These are phyloP conservation scores for Logfia minima DNA, from an alignment of 129 eudicot species.

Conservation along the genomic window DNA sequence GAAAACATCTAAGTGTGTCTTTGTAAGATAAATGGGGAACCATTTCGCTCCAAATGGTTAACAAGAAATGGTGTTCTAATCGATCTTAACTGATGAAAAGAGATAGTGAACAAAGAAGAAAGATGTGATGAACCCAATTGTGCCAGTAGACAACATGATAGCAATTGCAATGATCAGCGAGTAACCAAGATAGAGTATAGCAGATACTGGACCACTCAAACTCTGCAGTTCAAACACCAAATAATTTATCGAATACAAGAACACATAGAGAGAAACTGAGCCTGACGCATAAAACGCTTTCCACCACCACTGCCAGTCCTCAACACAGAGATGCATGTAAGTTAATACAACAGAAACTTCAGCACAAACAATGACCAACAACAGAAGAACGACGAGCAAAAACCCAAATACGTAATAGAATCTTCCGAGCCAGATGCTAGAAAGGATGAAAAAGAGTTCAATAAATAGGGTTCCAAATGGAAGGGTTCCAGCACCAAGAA, in stretches of 20 bases:
- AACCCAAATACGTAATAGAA: constrained; percentile 16
- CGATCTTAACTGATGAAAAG: constrained; percentile 17
- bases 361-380: constrained; percentile 17
- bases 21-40: constrained; percentile 6
- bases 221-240: constrained; percentile 37
- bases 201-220: constrained; percentile 42
- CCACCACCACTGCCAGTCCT: constrained; percentile 24
- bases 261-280: constrained; percentile 13
- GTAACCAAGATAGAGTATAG: constrained; percentile 16
- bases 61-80: neutral
- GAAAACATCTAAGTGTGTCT: neutral
- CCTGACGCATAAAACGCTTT: constrained; percentile 20
- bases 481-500: constrained; percentile 75
- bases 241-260: constrained; percentile 9
- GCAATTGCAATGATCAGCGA: constrained; percentile 14
- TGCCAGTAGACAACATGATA: constrained; percentile 19
- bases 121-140: constrained; percentile 14
- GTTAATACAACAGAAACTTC: constrained; percentile 16
- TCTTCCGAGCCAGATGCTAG: constrained; percentile 43
- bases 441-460: constrained; percentile 62
- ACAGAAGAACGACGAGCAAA: constrained; percentile 4
- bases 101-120: constrained; percentile 19
- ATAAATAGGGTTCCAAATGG: constrained; percentile 72
- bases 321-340: constrained; percentile 16
- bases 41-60: neutral